Evolutionary conservation across 345 rosid genomes (phyloP).

Genomic region (Mallotus nudiflorus): DNA sequence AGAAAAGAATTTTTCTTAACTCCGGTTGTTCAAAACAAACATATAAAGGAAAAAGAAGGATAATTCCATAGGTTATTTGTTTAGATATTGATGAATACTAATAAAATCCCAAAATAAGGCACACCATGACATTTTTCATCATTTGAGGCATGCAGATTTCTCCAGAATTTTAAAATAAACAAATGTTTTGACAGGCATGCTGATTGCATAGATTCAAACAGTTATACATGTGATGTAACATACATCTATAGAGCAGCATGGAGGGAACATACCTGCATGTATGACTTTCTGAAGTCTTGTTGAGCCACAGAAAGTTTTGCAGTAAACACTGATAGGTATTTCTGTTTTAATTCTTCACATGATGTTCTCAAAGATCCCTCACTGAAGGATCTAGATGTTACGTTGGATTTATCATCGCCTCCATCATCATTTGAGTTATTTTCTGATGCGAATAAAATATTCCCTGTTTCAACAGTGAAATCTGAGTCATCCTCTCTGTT

Average conservation of each 20-base stretch:
- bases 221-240: neutral
- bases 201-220: neutral
- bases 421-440: conserved; percentile 36
- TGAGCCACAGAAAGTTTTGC: conserved; percentile 63
- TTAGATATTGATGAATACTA: neutral
- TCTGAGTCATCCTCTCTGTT: conserved; percentile 30
- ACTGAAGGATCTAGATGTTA: conserved; percentile 32
- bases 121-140: neutral
- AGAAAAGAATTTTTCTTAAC: conserved; percentile 3
- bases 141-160: too few species aligned
- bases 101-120: too few species aligned
- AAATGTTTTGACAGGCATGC: neutral
- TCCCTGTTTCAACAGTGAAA: conserved; percentile 27
- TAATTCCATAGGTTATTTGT: neutral
- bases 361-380: conserved; percentile 38
- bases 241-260: neutral
- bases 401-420: conserved; percentile 31
- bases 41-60: neutral
- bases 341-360: conserved; percentile 65
- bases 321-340: conserved; percentile 70
- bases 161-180: neutral
- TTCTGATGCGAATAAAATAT: conserved; percentile 24
- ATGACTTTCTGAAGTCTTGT: conserved; percentile 68
- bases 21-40: neutral
- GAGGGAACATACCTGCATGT: conserved; percentile 56